Base-by-base conservation (phyloP, 805 yeast species). In the Diddensiella caesifluorescens region DNA sequence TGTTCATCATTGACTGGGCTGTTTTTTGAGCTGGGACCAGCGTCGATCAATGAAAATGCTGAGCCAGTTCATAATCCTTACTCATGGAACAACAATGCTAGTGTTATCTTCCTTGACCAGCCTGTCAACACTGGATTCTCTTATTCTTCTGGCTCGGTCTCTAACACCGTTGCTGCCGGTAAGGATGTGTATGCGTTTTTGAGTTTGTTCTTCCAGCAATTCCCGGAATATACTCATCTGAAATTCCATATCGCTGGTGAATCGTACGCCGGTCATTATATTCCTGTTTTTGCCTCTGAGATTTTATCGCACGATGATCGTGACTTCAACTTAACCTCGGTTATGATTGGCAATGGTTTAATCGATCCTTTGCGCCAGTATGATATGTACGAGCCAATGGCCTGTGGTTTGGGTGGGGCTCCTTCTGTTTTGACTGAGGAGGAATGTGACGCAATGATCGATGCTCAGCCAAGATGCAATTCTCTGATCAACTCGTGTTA, bases 81-180 rank as follows among this genome's bases (percentile, higher is more conserved):
- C 66, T 79, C 96, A 1, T 90, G 98, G 98, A 90, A 88, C 65
- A 69, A 74, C 56, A 89, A 89, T 61, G 97, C 98, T 27, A 77
- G 92, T 16, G 88, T 90, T 28, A 83, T 92, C 51, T 90, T 84
- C 70, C 71, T 90, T 47, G 97, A 90, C 63, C 97, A 90, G 66
- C 98, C 97, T 7, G 87, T 89, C 41, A 86, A 86, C 48, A 96
- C 87, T 27, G 98, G 97, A 25, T 90, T 78, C 68, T 88, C 97
- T 0, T 88, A 90, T 66, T 84, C 95, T 28, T 86, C 70, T 31
- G 63, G 63, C 13, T 73, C 79, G 12, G 83, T 88, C 19, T 66
- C 80, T 29, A 74, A 75, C 55, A 83, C 95, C 15, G 79, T 76
- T 41, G 79, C 90, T 42, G 97, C 97, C 27, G 96, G 87, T 36